Conservation (phyloP, 257 asterid species). For the Solanum neorickii region DNA sequence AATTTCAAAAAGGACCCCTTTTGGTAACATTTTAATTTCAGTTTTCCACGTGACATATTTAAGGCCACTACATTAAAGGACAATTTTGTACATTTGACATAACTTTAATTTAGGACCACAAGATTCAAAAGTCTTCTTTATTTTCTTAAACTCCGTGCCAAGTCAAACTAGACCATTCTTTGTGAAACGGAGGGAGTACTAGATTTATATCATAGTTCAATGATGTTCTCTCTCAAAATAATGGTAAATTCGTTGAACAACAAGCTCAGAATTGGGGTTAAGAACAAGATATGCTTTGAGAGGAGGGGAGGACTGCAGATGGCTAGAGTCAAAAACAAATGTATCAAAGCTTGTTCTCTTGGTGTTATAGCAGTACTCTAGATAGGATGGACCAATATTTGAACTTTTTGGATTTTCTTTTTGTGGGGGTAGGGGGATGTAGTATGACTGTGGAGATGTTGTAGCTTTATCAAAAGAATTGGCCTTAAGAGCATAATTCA, state of each 20-base stretch:
- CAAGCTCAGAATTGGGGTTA: neutral
- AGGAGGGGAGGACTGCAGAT: neutral
- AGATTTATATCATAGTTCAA: neutral
- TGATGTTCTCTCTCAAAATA: neutral
- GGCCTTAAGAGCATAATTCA: neutral
- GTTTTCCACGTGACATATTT: too few relatives aligned
- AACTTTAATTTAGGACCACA: too few relatives aligned
- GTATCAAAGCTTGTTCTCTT: neutral
- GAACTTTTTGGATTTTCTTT: neutral
- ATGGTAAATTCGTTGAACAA: neutral
- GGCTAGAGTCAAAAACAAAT: neutral
- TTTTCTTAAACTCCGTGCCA: too few relatives aligned
- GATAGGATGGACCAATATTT: neutral
- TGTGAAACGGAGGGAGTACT: too few relatives aligned
- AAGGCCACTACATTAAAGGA: too few relatives aligned
- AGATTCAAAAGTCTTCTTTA: too few relatives aligned
- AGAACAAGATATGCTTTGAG: neutral
- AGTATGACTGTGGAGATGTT: neutral
- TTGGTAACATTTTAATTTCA: too few relatives aligned
- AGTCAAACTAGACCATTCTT: too few relatives aligned
- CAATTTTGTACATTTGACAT: too few relatives aligned
- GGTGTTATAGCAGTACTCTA: neutral
- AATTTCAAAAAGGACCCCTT: too few relatives aligned
- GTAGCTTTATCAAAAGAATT: neutral
- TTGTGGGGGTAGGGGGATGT: neutral